Percentiles rank a stretch among this genome's conserved stretches.
Evolutionary conservation across 148 eudicot species (phyloP).

Genomic region (Vaccinium vitisidaea): DNA sequence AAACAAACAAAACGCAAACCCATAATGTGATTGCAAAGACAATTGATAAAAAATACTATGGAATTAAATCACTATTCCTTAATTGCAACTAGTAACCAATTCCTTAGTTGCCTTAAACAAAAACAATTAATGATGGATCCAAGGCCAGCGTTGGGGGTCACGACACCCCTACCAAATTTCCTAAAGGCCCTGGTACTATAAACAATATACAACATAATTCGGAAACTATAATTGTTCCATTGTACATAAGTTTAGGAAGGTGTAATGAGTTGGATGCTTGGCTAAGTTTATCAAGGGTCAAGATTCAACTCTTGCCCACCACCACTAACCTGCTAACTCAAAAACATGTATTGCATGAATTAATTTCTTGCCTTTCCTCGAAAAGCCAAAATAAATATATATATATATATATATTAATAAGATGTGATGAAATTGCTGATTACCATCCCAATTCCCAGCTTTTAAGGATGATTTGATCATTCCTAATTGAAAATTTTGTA

Average conservation of each 20-base stretch:
- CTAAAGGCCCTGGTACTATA: neutral
- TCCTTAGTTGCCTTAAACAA: neutral
- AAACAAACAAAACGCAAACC: neutral
- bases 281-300: neutral
- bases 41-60: neutral
- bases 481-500: neutral
- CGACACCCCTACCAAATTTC: neutral
- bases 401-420: neutral
- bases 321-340: neutral
- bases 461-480: neutral
- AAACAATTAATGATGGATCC: neutral
- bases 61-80: neutral
- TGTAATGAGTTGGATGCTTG: neutral
- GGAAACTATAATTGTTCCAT: neutral
- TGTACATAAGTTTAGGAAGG: neutral
- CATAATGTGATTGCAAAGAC: neutral
- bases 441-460: neutral
- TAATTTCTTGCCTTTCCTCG: neutral
- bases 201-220: neutral
- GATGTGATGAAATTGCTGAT: neutral
- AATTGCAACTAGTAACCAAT: neutral
- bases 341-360: neutral
- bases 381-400: neutral
- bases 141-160: neutral
- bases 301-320: neutral